These are phyloP conservation scores for Yamadazyma nakazawae DNA, from an alignment of 805 yeast species.

Conservation along the genomic window DNA sequence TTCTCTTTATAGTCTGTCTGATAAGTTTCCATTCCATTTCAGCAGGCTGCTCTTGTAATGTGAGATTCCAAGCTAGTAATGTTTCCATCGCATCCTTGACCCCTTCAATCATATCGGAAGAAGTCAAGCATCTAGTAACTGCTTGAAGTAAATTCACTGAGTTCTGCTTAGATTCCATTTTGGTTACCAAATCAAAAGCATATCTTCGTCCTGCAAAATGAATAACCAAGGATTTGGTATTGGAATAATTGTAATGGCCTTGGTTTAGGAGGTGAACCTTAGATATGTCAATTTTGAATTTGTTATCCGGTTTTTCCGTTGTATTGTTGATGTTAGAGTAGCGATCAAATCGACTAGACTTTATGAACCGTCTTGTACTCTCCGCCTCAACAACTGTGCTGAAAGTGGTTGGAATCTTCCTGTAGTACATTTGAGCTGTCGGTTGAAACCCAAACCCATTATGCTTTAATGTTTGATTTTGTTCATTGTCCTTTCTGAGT, in stretches of 20 bases:
- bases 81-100: conserved; percentile 19
- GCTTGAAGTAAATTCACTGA: conserved; percentile 18
- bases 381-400: conserved; percentile 37
- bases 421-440: not conserved
- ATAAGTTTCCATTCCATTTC: conserved; percentile 9
- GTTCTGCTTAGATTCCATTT: conserved; percentile 16
- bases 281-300: conserved; percentile 2
- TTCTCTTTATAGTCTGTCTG: conserved; percentile 5
- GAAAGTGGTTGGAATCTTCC: conserved; percentile 24
- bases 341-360: conserved; percentile 1
- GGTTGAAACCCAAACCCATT: not conserved
- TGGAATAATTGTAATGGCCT: not conserved
- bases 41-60: conserved; percentile 26
- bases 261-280: conserved; percentile 7
- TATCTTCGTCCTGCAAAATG: conserved; percentile 20
- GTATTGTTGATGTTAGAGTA: not conserved
- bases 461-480: not conserved
- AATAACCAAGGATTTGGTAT: not conserved
- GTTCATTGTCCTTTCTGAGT: not conserved
- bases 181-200: conserved; percentile 24
- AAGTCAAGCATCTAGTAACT: conserved; percentile 17
- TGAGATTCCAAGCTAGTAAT: conserved; percentile 30
- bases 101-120: not conserved
- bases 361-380: conserved; percentile 20
- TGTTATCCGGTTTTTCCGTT: not conserved